These are phyloP conservation scores for Ceratobasidium sp. DNA, from an alignment of 1,284 basidiomycete genomes.

Conservation along the genomic window DNA sequence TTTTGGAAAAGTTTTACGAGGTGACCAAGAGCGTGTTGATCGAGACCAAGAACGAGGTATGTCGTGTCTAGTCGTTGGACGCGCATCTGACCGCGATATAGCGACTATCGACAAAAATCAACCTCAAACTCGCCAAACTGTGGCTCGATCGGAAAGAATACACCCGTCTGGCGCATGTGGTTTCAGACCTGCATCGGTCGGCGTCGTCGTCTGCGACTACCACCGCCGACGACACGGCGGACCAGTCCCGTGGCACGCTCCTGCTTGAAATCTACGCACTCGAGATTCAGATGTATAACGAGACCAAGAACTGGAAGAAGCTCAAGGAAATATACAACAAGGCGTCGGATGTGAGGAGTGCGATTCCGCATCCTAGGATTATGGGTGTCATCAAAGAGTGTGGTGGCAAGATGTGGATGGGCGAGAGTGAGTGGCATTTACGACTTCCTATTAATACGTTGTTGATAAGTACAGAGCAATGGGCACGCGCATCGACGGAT, in stretches of 20 bases:
- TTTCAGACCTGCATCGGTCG: constrained; percentile 71
- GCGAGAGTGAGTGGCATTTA: constrained; percentile 77
- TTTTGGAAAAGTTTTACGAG: constrained; percentile 94
- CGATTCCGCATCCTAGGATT: constrained; percentile 97
- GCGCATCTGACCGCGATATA: constrained; percentile 48
- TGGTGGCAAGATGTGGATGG: constrained; percentile 99
- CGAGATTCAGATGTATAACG: constrained; percentile 99
- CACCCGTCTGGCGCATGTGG: constrained; percentile 78
- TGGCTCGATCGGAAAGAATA: constrained; percentile 98
- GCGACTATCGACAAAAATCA: constrained; percentile 94
- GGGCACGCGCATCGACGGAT: constrained; percentile 95
- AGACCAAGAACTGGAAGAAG: constrained; percentile 93
- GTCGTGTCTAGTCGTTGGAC: background rate
- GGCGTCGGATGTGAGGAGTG: constrained; percentile 89
- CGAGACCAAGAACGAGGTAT: constrained; percentile 94
- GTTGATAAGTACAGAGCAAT: constrained; percentile 68
- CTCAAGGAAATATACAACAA: constrained; percentile 99
- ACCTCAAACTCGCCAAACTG: constrained; percentile 95
- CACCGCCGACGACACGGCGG: constrained; percentile 69
- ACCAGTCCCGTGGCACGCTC: constrained; percentile 89
- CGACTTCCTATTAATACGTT: background rate
- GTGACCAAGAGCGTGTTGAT: constrained; percentile 88
- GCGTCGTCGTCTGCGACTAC: constrained; percentile 52
- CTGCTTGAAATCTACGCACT: constrained; percentile 98
- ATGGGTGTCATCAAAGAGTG: constrained; percentile 99